Percentiles rank a stretch among this genome's conserved stretches.
phyloP scores from a whole-genome alignment of 2,329 filamentous ascomycete species.

The Westerdykella aurantiaca region DNA sequence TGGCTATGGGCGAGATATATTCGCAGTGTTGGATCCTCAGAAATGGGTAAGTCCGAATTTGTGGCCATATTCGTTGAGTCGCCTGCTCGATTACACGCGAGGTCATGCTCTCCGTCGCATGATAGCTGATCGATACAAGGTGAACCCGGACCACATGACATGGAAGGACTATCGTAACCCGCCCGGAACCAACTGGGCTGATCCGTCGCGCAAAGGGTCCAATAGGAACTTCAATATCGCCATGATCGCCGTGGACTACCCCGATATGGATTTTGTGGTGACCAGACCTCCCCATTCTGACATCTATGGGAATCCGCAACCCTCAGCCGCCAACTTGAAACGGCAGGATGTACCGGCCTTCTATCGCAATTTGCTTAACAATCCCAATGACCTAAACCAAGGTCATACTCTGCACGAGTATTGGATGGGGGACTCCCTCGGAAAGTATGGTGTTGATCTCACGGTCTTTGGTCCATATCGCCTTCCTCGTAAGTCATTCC shows the following conservation, averaged over 20 bases:
- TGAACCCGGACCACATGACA: constrained; percentile 51
- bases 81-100: background rate
- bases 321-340: constrained; percentile 38
- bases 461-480: constrained; percentile 50
- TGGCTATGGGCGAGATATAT: constrained; percentile 36
- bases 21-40: constrained; percentile 48
- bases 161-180: constrained; percentile 46
- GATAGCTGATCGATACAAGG: background rate
- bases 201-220: constrained; percentile 42
- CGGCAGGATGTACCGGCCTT: constrained; percentile 47
- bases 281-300: constrained; percentile 44
- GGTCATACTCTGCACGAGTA: constrained; percentile 53
- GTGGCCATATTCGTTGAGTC: background rate
- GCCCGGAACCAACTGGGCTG: constrained; percentile 46
- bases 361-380: constrained; percentile 49
- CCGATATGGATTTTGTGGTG: constrained; percentile 47
- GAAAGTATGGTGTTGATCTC: constrained; percentile 49
- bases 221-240: constrained; percentile 53
- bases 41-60: constrained; percentile 35
- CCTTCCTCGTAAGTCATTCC: constrained; percentile 45
- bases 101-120: background rate
- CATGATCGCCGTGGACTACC: constrained; percentile 49
- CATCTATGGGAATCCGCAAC: constrained; percentile 48
- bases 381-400: constrained; percentile 46
- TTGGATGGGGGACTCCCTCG: constrained; percentile 53